Percentiles rank a stretch among this genome's conserved stretches.
These are phyloP conservation scores for Xanthoparmelia taractica DNA, from an alignment of 495 filamentous ascomycete species.

Conservation along the genomic window DNA sequence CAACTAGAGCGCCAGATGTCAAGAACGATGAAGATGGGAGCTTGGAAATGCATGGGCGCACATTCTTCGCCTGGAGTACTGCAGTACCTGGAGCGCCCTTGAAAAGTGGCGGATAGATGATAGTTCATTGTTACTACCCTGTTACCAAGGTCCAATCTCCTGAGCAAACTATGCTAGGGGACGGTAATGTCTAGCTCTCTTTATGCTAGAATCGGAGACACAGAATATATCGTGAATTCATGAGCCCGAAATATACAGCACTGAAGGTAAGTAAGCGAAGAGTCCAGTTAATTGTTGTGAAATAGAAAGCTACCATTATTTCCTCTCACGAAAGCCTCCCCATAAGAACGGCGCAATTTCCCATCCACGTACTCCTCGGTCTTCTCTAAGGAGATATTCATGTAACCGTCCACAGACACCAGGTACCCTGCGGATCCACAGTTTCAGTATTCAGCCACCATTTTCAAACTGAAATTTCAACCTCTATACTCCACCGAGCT, in stretches of 20 bases:
- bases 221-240: background rate
- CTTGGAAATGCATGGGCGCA: slow-evolving; percentile 47
- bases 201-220: background rate
- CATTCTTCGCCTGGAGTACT: slow-evolving; percentile 46
- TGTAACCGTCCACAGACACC: slow-evolving; percentile 76
- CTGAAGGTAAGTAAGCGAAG: slow-evolving; percentile 25
- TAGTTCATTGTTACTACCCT: background rate
- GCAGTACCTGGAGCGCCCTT: slow-evolving; percentile 24
- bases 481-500: slow-evolving; percentile 95
- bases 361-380: slow-evolving; percentile 87
- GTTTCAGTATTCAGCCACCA: background rate
- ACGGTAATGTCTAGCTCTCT: background rate
- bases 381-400: slow-evolving; percentile 97
- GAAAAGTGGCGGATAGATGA: slow-evolving; percentile 19
- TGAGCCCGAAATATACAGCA: slow-evolving; percentile 66
- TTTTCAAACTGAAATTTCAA: slow-evolving; percentile 27
- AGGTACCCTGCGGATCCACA: background rate
- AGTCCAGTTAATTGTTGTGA: background rate
- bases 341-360: slow-evolving; percentile 68
- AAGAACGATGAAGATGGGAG: slow-evolving; percentile 46
- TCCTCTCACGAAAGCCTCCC: slow-evolving; percentile 91
- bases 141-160: background rate
- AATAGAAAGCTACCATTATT: slow-evolving; percentile 68
- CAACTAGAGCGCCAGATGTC: slow-evolving; percentile 36
- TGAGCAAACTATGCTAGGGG: background rate